These are phyloP conservation scores for Lentinula novae-zelandiae DNA, from an alignment of 1,284 basidiomycete genomes.

Conservation along the genomic window DNA sequence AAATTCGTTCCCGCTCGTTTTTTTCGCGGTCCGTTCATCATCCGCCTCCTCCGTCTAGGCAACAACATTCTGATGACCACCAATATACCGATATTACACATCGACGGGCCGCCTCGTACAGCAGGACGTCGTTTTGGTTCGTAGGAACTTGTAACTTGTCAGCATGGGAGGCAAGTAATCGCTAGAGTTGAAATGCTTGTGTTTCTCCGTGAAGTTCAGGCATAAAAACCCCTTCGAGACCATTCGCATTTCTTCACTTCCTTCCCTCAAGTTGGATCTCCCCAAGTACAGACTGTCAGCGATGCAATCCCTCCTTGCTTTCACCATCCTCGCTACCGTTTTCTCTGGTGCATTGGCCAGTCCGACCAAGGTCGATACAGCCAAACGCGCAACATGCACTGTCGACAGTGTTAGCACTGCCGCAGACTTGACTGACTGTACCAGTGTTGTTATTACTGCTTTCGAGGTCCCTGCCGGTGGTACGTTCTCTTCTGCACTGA, in stretches of 20 bases:
- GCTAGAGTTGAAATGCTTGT: not conserved
- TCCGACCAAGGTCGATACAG: not conserved
- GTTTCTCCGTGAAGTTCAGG: not conserved
- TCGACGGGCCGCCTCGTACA: not conserved
- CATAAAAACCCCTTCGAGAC: not conserved
- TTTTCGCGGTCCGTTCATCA: not conserved
- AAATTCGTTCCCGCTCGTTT: not conserved
- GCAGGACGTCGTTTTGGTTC: not conserved
- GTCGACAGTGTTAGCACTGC: conserved; percentile 18
- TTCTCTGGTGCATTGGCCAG: not conserved
- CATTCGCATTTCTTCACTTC: not conserved
- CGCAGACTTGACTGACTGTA: conserved; percentile 15
- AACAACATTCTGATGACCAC: not conserved
- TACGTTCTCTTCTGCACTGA: not conserved
- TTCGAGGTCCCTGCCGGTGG: conserved; percentile 19
- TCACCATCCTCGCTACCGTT: not conserved
- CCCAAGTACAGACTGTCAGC: not conserved
- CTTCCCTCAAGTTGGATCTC: not conserved
- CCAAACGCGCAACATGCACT: conserved; percentile 21
- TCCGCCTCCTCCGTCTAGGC: not conserved
- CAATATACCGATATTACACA: not conserved
- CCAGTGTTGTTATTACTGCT: conserved; percentile 17
- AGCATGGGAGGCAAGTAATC: not conserved
- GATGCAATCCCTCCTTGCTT: not conserved
- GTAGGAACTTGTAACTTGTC: not conserved